Percentiles rank a stretch among this genome's conserved stretches.
Conservation (phyloP, 306 rosid genomes). For the Sechiopsis laciniata region DNA sequence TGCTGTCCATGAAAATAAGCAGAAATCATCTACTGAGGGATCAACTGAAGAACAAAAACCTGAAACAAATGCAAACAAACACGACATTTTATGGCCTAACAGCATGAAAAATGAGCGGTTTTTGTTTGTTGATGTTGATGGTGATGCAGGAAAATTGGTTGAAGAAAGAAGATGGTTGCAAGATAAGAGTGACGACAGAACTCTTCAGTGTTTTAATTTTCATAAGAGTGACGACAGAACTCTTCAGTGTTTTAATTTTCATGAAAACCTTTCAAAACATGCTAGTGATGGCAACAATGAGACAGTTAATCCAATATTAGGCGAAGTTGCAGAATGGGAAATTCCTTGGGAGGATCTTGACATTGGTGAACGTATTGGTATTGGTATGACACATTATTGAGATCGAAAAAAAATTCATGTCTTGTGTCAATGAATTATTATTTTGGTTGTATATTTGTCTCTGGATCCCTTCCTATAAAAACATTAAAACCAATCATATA, state of each 20-base stretch:
- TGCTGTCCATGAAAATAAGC: conserved; percentile 19
- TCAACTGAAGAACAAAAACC: conserved; percentile 31
- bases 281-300: conserved; percentile 38
- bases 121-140: conserved; percentile 36
- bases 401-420: background rate
- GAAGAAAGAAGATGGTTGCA: conserved; percentile 37
- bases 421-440: background rate
- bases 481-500: background rate
- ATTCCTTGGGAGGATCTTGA: conserved; percentile 93
- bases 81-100: conserved; percentile 28
- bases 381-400: conserved; percentile 51
- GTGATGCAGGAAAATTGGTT: conserved; percentile 31
- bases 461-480: background rate
- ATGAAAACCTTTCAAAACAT: conserved; percentile 33
- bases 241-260: conserved; percentile 19
- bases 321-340: conserved; percentile 85
- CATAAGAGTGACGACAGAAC: conserved; percentile 31
- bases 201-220: conserved; percentile 14
- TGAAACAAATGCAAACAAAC: conserved; percentile 25
- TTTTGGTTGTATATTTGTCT: background rate
- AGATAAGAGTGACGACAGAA: conserved; percentile 31
- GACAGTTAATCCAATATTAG: conserved; percentile 44
- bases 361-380: conserved; percentile 98
- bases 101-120: conserved; percentile 31
- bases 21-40: conserved; percentile 27